phyloP scores from a whole-genome alignment of 202 grass and related monocot genomes.

The Carex arenaria region DNA sequence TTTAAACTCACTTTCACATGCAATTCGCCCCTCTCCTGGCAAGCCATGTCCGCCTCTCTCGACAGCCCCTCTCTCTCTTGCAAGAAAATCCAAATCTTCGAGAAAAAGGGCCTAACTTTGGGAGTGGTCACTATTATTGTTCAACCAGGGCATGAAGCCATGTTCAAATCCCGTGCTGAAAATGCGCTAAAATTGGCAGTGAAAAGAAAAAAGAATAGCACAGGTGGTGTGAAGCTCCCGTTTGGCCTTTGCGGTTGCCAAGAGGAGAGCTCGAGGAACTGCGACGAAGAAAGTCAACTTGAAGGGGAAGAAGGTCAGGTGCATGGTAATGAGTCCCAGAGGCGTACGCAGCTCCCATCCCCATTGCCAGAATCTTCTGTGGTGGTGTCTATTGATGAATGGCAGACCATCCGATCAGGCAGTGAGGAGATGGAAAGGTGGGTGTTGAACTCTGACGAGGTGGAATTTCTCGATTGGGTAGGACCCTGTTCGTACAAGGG shows the following conservation, averaged over 20 bases:
- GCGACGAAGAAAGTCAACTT: constrained; percentile 70
- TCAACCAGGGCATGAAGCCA: constrained; percentile 53
- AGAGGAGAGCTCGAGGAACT: constrained; percentile 78
- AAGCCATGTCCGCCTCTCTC: constrained; percentile 72
- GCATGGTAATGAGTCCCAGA: constrained; percentile 46
- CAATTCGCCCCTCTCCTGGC: constrained; percentile 78
- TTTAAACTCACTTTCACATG: constrained; percentile 86
- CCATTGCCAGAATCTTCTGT: constrained; percentile 79
- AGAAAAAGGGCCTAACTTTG: constrained; percentile 93
- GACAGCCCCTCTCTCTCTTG: constrained; percentile 72
- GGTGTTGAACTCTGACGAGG: constrained; percentile 73
- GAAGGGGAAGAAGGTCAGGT: constrained; percentile 60
- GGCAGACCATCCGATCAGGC: constrained; percentile 86
- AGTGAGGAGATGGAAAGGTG: constrained; percentile 73
- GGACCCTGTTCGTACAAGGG: constrained; percentile 72
- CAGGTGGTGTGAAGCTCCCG: constrained; percentile 70
- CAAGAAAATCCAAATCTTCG: constrained; percentile 98
- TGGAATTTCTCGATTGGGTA: constrained; percentile 77
- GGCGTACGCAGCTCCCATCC: constrained; percentile 45
- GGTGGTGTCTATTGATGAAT: constrained; percentile 94
- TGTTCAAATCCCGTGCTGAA: constrained; percentile 74
- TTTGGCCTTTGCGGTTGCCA: constrained; percentile 96
- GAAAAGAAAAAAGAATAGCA: constrained; percentile 75
- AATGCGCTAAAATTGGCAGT: constrained; percentile 47
- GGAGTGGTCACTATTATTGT: constrained; percentile 79